These are phyloP conservation scores for Candida methanosorbosa DNA, from an alignment of 805 yeast genomes.

Conservation along the genomic window DNA sequence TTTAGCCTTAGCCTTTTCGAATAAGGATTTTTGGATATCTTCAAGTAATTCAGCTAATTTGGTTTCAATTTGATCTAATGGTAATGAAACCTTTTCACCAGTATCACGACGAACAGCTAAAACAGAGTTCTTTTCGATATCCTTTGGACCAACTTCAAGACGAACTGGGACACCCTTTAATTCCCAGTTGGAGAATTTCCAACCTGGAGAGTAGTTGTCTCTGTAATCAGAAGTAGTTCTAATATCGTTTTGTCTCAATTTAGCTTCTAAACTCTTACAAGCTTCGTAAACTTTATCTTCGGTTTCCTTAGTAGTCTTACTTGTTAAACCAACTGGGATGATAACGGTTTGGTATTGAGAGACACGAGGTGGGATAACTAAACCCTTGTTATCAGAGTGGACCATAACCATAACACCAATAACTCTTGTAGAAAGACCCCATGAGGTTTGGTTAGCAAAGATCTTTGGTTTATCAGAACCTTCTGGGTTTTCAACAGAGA, in stretches of 20 bases:
- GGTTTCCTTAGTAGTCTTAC: conserved; percentile 72
- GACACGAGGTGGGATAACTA: conserved; percentile 95
- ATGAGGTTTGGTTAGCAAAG: conserved; percentile 91
- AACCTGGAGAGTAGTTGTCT: conserved; percentile 94
- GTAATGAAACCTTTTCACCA: conserved; percentile 62
- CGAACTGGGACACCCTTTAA: conserved; percentile 93
- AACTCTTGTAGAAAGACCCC: conserved; percentile 98
- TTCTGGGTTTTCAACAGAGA: conserved; percentile 90
- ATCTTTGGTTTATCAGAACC: conserved; percentile 81
- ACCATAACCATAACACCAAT: conserved; percentile 99
- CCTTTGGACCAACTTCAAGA: conserved; percentile 95
- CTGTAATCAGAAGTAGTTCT: conserved; percentile 84
- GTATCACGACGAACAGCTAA: conserved; percentile 91
- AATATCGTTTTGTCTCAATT: conserved; percentile 51
- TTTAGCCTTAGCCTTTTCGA: conserved; percentile 66
- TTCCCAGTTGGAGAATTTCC: conserved; percentile 98
- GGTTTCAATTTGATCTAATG: conserved; percentile 55
- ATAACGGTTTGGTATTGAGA: conserved; percentile 88
- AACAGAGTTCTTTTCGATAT: conserved; percentile 69
- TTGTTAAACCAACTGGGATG: conserved; percentile 91
- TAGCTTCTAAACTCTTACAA: conserved; percentile 59
- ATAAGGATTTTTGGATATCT: conserved; percentile 70
- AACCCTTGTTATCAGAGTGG: conserved; percentile 97
- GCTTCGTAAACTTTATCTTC: conserved; percentile 62
- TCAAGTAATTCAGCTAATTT: conserved; percentile 73